Conservation (phyloP, 75 land plant species). For the Pinus tabuliformis region DNA sequence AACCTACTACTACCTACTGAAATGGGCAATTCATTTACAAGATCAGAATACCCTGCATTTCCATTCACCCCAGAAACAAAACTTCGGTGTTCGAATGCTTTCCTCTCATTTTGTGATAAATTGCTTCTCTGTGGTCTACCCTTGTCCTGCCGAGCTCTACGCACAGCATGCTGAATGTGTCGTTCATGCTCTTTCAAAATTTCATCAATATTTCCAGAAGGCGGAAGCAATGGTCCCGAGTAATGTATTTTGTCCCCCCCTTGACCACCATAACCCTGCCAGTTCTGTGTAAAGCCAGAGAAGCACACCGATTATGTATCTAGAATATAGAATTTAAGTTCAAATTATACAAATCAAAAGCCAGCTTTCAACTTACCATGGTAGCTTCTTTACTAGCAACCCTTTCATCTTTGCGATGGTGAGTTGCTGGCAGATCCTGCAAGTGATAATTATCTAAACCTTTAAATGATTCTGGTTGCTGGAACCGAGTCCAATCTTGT, state of each 20-base stretch:
- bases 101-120: background rate
- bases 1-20: constrained; percentile 3
- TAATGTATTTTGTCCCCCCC: constrained; percentile 71
- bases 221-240: constrained; percentile 70
- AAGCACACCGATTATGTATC: background rate
- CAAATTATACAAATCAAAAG: background rate
- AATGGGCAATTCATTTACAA: background rate
- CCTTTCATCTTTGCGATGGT: constrained; percentile 36
- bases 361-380: constrained; percentile 29
- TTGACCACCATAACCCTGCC: constrained; percentile 61
- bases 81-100: background rate
- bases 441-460: constrained; percentile 14
- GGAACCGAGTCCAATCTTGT: constrained; percentile 24
- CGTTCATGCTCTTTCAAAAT: constrained; percentile 78
- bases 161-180: constrained; percentile 69
- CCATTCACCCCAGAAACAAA: constrained; percentile 10
- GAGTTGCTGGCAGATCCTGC: constrained; percentile 15
- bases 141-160: constrained; percentile 57
- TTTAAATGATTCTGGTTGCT: constrained; percentile 24
- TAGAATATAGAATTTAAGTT: background rate
- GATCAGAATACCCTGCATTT: background rate
- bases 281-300: background rate
- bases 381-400: constrained; percentile 30
- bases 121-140: constrained; percentile 21
- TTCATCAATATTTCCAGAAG: constrained; percentile 70